Conservation (phyloP, 768 basidiomycete genomes). For the Auricularia sp. region DNA sequence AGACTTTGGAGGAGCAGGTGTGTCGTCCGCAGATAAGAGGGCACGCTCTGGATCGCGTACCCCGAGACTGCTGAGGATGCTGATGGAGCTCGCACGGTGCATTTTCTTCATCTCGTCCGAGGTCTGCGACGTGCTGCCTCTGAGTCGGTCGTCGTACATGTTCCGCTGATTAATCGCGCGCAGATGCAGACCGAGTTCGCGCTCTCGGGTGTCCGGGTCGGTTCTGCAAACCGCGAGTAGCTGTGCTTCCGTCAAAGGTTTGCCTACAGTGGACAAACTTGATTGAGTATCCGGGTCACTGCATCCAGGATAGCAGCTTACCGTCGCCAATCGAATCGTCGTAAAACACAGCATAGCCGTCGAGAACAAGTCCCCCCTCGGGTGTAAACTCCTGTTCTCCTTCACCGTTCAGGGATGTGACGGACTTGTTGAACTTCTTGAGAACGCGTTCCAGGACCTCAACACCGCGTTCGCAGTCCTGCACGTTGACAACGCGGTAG, state of each 20-base stretch:
- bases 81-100: slow-evolving; percentile 91
- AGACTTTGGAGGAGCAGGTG: neutral
- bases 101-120: slow-evolving; percentile 36
- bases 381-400: slow-evolving; percentile 44
- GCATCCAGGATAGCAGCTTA: slow-evolving; percentile 9
- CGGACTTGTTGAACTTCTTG: slow-evolving; percentile 73
- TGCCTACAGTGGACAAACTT: slow-evolving; percentile 32
- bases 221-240: slow-evolving; percentile 77
- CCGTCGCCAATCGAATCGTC: slow-evolving; percentile 46
- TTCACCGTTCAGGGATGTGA: slow-evolving; percentile 18
- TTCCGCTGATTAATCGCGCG: slow-evolving; percentile 33
- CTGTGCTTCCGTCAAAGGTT: slow-evolving; percentile 71
- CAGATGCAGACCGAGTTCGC: slow-evolving; percentile 71
- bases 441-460: slow-evolving; percentile 85
- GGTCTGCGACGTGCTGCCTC: neutral
- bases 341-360: slow-evolving; percentile 83
- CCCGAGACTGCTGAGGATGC: slow-evolving; percentile 87
- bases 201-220: slow-evolving; percentile 63
- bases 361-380: slow-evolving; percentile 69
- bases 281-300: slow-evolving; percentile 5
- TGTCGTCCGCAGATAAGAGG: slow-evolving; percentile 17
- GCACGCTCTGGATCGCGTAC: slow-evolving; percentile 69
- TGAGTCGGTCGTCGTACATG: slow-evolving; percentile 16
- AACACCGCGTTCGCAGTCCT: slow-evolving; percentile 67
- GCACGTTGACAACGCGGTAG: slow-evolving; percentile 64